Evolutionary conservation across 768 basidiomycete genomes (phyloP).

Genomic region (Xerocomellus chrysenteron): DNA sequence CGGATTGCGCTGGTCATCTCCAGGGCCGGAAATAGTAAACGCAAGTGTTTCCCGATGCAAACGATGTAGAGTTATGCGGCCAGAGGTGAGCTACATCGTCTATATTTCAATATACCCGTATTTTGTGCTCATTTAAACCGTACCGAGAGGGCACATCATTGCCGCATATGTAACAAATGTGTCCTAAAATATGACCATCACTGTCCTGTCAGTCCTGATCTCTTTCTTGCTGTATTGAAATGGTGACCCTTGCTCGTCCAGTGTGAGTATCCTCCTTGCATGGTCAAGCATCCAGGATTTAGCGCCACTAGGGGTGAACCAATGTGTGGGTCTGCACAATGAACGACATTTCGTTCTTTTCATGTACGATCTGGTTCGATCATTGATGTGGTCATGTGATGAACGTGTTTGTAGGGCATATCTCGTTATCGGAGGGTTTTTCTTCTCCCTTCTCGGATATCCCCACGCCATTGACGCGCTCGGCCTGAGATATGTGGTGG

Average conservation of each 20-base stretch:
- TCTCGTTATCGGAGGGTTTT: conserved; percentile 69
- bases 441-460: conserved; percentile 64
- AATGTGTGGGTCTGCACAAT: conserved; percentile 95
- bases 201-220: conserved; percentile 67
- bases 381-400: neutral
- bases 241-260: conserved; percentile 15
- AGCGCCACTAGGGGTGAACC: conserved; percentile 76
- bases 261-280: conserved; percentile 36
- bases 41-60: conserved; percentile 61
- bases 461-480: conserved; percentile 55
- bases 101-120: neutral
- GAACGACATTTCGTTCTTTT: conserved; percentile 96
- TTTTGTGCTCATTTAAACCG: conserved; percentile 13
- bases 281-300: neutral
- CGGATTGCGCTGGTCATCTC: conserved; percentile 50
- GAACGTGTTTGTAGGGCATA: conserved; percentile 56
- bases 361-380: conserved; percentile 54
- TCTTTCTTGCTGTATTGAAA: neutral
- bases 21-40: conserved; percentile 47
- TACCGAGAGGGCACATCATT: conserved; percentile 85
- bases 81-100: conserved; percentile 59
- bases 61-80: conserved; percentile 66
- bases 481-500: conserved; percentile 49
- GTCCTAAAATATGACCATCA: conserved; percentile 91
- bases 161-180: conserved; percentile 86